Evolutionary conservation across 352 stramenopile species (phyloP).

Genomic region (Paralagenidium karlingii): DNA sequence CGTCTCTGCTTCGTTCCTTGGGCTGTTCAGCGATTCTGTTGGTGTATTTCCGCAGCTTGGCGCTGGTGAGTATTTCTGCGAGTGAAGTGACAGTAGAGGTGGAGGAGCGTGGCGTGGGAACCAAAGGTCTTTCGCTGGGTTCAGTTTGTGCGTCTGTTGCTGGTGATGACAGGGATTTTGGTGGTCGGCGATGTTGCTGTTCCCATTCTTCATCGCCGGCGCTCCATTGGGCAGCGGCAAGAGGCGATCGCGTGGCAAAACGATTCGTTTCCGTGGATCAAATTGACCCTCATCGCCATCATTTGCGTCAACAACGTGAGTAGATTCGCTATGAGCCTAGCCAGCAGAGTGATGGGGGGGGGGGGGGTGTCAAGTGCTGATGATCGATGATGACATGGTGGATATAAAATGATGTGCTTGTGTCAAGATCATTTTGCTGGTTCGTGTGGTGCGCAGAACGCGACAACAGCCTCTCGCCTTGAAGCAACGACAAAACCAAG

Average conservation of each 20-base stretch:
- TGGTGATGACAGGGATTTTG: slow-evolving; percentile 36
- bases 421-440: too few species aligned
- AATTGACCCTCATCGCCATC: slow-evolving; percentile 8
- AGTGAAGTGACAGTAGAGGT: background rate
- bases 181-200: slow-evolving; percentile 47
- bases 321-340: slow-evolving; percentile 1
- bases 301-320: slow-evolving; percentile 1
- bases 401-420: too few species aligned
- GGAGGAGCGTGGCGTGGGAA: background rate
- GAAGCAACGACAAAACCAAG: too few species aligned
- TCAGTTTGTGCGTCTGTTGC: slow-evolving; percentile 43
- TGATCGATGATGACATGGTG: too few species aligned
- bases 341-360: slow-evolving; percentile 8
- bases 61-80: slow-evolving; percentile 15
- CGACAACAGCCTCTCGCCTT: too few species aligned
- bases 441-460: too few species aligned
- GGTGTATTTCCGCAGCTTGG: slow-evolving; percentile 53
- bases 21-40: slow-evolving; percentile 14
- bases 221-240: too few species aligned
- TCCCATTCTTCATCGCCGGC: too few species aligned
- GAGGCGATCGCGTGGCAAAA: slow-evolving; percentile 1
- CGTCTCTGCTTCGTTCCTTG: slow-evolving; percentile 22
- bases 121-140: background rate
- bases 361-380: too few species aligned
- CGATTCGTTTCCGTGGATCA: slow-evolving; percentile 4